Evolutionary conservation across 164 flowering plant species (phyloP).

Genomic region (Tetracentron sinense): DNA sequence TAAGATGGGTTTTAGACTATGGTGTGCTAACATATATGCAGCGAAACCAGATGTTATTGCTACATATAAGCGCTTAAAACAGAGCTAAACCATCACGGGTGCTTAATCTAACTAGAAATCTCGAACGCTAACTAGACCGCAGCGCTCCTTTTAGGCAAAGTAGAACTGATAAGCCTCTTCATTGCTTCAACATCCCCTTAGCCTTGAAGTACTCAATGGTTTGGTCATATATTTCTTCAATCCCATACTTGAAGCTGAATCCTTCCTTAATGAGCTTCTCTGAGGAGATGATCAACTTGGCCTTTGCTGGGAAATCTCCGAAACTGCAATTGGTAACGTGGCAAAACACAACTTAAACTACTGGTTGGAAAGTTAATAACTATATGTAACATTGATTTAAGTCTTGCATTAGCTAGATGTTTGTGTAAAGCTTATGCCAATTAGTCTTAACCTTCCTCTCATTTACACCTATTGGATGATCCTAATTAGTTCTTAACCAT

Average conservation of each 20-base stretch:
- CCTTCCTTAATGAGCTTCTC: constrained; percentile 68
- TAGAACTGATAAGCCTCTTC: not conserved
- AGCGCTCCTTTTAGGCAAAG: not conserved
- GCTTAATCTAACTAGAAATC: too few species aligned
- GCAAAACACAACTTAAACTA: not conserved
- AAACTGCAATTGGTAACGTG: constrained; percentile 42
- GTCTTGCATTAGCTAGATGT: too few species aligned
- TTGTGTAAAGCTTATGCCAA: too few species aligned
- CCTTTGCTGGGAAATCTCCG: constrained; percentile 52
- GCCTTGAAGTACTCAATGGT: constrained; percentile 53
- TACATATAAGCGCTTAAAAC: not conserved
- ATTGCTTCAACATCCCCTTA: constrained; percentile 40
- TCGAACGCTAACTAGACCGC: not conserved
- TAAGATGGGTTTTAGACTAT: not conserved
- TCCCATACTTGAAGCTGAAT: constrained; percentile 63
- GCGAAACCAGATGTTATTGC: not conserved
- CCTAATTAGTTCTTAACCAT: too few species aligned
- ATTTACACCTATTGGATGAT: too few species aligned
- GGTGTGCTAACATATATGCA: not conserved
- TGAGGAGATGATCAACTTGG: constrained; percentile 60
- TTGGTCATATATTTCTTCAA: constrained; percentile 62
- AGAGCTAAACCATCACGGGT: not conserved
- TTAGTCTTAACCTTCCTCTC: too few species aligned
- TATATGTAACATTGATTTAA: too few species aligned
- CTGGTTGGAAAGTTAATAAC: too few species aligned